phyloP scores from a whole-genome alignment of 164 flowering plant genomes.

The Chloranthus sessilifolius region DNA sequence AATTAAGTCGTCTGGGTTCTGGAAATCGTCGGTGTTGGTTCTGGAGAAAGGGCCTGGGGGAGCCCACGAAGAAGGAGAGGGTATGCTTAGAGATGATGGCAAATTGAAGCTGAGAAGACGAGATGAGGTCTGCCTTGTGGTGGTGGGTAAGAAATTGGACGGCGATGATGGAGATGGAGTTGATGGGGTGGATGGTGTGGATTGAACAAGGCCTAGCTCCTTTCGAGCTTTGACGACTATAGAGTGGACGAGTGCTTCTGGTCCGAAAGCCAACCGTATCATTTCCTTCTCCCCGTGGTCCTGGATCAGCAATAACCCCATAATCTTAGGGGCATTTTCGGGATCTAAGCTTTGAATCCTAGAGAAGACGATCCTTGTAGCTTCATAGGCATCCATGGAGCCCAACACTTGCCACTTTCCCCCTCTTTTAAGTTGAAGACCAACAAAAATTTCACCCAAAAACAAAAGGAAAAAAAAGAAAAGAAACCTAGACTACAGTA shows the following conservation, averaged over 20 bases:
- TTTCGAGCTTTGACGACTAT: conserved; percentile 56
- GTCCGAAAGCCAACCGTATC: conserved; percentile 91
- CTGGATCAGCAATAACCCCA: conserved; percentile 77
- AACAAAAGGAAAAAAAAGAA: conserved; percentile 4
- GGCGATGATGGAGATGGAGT: conserved; percentile 49
- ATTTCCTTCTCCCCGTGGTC: conserved; percentile 94
- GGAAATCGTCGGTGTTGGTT: conserved; percentile 19
- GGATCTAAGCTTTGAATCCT: conserved; percentile 80
- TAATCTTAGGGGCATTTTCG: conserved; percentile 84
- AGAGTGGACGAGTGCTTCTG: conserved; percentile 68
- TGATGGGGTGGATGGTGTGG: conserved; percentile 31
- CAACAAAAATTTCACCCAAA: not conserved
- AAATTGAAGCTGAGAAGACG: conserved; percentile 31
- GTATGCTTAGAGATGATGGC: conserved; percentile 17
- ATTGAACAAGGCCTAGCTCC: conserved; percentile 40
- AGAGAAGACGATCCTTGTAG: conserved; percentile 73
- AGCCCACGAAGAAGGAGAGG: conserved; percentile 33
- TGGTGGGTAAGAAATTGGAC: conserved; percentile 23
- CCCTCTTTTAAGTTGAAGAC: too few relatives aligned
- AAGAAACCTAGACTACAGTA: conserved; percentile 4
- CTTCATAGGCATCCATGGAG: conserved; percentile 83
- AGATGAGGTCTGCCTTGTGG: conserved; percentile 22
- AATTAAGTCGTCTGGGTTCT: conserved; percentile 28
- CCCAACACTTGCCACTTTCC: not conserved
- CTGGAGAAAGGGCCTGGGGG: conserved; percentile 12